A percentile compares a stretch with the other conserved stretches of the same genome.
These are phyloP conservation scores for Meyerozyma elateridarum DNA, from an alignment of 1,139 yeast species.

Conservation along the genomic window DNA sequence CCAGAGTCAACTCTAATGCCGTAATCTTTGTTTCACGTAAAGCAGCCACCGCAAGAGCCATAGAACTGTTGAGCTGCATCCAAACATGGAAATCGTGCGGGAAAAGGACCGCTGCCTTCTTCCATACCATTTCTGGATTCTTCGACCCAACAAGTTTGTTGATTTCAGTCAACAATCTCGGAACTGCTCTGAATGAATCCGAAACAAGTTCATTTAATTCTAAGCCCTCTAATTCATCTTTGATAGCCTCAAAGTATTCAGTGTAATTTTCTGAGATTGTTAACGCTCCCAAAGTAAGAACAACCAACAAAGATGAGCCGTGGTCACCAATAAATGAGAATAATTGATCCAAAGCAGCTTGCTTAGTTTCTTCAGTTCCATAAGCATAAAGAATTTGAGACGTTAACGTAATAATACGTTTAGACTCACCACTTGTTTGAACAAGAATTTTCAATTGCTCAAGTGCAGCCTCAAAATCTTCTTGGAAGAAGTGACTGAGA, in stretches of 20 bases:
- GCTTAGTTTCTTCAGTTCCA: constrained; percentile 67
- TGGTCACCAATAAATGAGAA: constrained; percentile 56
- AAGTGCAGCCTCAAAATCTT: constrained; percentile 60
- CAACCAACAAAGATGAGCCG: constrained; percentile 63
- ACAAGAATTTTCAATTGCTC: constrained; percentile 62
- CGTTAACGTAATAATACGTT: constrained; percentile 63
- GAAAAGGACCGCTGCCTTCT: constrained; percentile 64
- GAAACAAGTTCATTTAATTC: constrained; percentile 42
- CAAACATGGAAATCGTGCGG: constrained; percentile 70
- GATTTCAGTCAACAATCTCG: constrained; percentile 55
- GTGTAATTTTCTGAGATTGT: constrained; percentile 59
- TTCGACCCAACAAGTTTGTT: constrained; percentile 25
- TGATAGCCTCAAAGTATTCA: constrained; percentile 60
- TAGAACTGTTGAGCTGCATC: constrained; percentile 51
- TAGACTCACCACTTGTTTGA: constrained; percentile 39
- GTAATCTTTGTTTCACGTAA: constrained; percentile 48
- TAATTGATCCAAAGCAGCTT: constrained; percentile 74
- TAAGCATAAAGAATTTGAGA: constrained; percentile 78
- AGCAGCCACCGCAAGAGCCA: constrained; percentile 44
- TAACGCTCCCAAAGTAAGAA: constrained; percentile 76
- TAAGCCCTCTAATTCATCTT: constrained; percentile 58
- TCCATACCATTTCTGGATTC: constrained; percentile 44
- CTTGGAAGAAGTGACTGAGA: constrained; percentile 57
- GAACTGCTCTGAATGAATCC: constrained; percentile 54
- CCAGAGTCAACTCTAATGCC: constrained; percentile 48